A percentile compares a stretch with the other conserved stretches of the same genome.
Evolutionary conservation across 2,329 filamentous ascomycete species (phyloP).

Genomic region (Talaromyces sp.): DNA sequence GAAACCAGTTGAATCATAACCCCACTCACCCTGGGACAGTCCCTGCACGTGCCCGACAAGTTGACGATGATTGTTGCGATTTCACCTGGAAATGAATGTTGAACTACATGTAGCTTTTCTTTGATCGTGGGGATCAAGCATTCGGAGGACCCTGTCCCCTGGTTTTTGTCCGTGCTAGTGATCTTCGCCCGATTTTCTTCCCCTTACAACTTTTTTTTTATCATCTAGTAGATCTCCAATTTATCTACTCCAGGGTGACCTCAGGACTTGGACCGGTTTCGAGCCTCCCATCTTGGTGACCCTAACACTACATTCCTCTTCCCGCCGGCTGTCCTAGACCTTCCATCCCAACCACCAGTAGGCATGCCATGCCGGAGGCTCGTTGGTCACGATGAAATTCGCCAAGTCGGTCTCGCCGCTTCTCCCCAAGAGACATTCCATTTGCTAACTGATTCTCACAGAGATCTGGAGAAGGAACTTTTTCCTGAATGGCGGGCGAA

Average conservation of each 20-base stretch:
- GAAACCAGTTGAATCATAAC: conserved; percentile 8
- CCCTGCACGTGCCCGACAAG: conserved; percentile 23
- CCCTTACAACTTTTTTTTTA: neutral
- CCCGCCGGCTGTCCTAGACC: neutral
- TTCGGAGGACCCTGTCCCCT: neutral
- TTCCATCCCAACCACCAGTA: conserved; percentile 2
- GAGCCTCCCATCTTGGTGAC: neutral
- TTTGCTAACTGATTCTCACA: conserved; percentile 33
- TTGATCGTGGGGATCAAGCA: neutral
- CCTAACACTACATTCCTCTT: neutral
- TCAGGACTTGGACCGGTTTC: neutral
- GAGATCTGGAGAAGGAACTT: conserved; percentile 80
- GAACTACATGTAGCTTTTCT: neutral
- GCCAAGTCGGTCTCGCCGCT: conserved; percentile 54
- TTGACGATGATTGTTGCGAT: conserved; percentile 13
- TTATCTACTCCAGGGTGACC: neutral
- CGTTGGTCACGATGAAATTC: conserved; percentile 58
- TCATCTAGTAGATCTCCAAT: neutral
- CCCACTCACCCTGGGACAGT: no score
- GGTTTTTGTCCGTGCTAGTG: neutral
- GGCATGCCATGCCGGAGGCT: conserved; percentile 22
- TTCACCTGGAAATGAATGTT: neutral
- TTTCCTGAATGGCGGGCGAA: conserved; percentile 95
- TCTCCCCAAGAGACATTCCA: conserved; percentile 15
- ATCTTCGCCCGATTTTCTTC: no score